Evolutionary conservation across 148 eudicot genomes (phyloP).

Genomic region (Oxyria digyna): DNA sequence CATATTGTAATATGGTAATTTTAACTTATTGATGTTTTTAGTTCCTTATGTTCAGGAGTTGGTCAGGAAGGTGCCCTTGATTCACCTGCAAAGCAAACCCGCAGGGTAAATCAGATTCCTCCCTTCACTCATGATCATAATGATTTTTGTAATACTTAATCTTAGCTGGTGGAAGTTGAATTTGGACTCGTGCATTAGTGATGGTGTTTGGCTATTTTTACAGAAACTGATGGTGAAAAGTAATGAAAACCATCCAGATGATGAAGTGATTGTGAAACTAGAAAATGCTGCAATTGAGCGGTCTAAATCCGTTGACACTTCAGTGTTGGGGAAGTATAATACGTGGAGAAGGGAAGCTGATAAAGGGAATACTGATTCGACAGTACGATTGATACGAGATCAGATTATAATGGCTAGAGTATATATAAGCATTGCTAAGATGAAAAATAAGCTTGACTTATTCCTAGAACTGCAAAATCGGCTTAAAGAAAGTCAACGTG

Average conservation of each 20-base stretch:
- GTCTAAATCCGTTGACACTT: constrained; percentile 85
- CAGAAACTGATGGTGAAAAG: constrained; percentile 65
- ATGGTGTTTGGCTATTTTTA: background rate
- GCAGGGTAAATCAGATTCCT: constrained; percentile 43
- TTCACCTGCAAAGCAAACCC: constrained; percentile 43
- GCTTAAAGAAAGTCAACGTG: constrained; percentile 88
- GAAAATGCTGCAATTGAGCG: constrained; percentile 90
- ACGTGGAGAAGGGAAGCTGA: constrained; percentile 87
- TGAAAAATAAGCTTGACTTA: constrained; percentile 63
- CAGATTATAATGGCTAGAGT: constrained; percentile 95
- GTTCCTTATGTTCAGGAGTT: constrained; percentile 27
- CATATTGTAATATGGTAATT: background rate
- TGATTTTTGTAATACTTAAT: background rate
- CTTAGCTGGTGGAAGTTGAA: background rate
- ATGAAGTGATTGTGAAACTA: constrained; percentile 63
- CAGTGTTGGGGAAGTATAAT: constrained; percentile 83
- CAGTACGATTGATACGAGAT: constrained; percentile 78
- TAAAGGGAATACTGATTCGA: constrained; percentile 71
- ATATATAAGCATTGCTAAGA: constrained; percentile 64
- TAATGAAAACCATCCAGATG: constrained; percentile 70
- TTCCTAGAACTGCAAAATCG: constrained; percentile 59
- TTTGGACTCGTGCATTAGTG: background rate
- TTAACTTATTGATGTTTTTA: background rate
- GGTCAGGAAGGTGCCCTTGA: constrained; percentile 37
- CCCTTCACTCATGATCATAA: background rate